phyloP scores from a whole-genome alignment of 2,329 filamentous ascomycete genomes.

The Epichloe glyceriae region DNA sequence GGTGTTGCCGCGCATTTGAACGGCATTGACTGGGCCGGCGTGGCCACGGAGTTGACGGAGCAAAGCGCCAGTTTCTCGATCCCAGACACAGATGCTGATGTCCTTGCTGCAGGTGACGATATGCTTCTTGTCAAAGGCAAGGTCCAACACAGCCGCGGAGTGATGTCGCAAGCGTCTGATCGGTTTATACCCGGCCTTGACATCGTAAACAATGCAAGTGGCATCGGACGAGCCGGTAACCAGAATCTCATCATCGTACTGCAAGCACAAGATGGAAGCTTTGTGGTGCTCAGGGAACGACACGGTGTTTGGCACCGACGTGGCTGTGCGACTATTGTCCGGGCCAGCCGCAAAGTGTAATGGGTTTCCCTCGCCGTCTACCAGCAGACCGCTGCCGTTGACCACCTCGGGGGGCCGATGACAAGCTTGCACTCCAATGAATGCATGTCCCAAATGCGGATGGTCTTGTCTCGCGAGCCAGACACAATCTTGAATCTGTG shows the following conservation, averaged over 20 bases:
- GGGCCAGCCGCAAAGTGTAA: conserved; percentile 43
- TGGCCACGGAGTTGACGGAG: conserved; percentile 75
- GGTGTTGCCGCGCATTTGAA: conserved; percentile 85
- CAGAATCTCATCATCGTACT: conserved; percentile 86
- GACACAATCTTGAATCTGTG: conserved; percentile 83
- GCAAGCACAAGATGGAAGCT: conserved; percentile 86
- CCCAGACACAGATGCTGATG: conserved; percentile 86
- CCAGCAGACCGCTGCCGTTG: conserved; percentile 35
- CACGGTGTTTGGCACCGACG: conserved; percentile 39
- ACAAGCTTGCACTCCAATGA: conserved; percentile 75
- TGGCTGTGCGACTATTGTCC: conserved; percentile 32
- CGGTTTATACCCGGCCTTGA: conserved; percentile 65
- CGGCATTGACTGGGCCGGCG: conserved; percentile 85
- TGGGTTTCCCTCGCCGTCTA: conserved; percentile 36
- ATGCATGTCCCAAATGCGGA: conserved; percentile 90
- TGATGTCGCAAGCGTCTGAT: conserved; percentile 68
- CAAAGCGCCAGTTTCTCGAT: conserved; percentile 63
- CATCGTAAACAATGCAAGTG: conserved; percentile 82
- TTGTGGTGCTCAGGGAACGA: conserved; percentile 61
- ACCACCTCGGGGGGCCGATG: conserved; percentile 67
- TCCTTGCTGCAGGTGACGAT: conserved; percentile 98
- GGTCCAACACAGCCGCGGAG: conserved; percentile 78
- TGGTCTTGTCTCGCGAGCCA: conserved; percentile 87
- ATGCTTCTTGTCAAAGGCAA: conserved; percentile 82
- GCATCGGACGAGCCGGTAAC: conserved; percentile 91